A percentile compares a stretch with the other conserved stretches of the same genome.
phyloP scores from a whole-genome alignment of 305 asterid species.

The Fraxinus nigra region DNA sequence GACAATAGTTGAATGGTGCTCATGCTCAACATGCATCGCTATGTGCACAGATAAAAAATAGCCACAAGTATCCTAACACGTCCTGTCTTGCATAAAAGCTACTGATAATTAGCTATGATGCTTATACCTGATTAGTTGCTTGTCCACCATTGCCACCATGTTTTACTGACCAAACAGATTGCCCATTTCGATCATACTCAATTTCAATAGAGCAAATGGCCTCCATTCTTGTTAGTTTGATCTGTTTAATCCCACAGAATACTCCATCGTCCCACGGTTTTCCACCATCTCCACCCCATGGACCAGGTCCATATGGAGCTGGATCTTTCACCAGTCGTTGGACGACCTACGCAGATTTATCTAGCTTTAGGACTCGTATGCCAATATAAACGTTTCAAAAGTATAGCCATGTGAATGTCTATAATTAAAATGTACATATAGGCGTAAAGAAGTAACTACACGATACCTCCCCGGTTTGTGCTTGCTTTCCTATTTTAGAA shows the following conservation, averaged over 20 bases:
- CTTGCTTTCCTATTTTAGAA: slow-evolving; percentile 41
- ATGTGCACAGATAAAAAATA: not conserved
- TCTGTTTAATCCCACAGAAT: slow-evolving; percentile 66
- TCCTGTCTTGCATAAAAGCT: not conserved
- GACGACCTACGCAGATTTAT: slow-evolving; percentile 28
- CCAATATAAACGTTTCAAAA: not conserved
- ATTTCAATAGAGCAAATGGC: slow-evolving; percentile 55
- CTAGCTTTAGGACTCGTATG: not conserved
- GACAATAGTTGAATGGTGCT: not conserved
- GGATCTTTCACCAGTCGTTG: slow-evolving; percentile 59
- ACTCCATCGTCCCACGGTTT: slow-evolving; percentile 91
- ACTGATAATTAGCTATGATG: not conserved
- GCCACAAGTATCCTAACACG: not conserved
- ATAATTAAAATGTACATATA: not conserved
- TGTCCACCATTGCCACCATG: slow-evolving; percentile 28
- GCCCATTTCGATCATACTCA: slow-evolving; percentile 69
- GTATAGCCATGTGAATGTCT: not conserved
- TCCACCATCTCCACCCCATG: slow-evolving; percentile 87
- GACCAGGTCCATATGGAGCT: slow-evolving; percentile 72
- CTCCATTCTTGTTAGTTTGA: slow-evolving; percentile 49
- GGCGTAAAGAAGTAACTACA: not conserved
- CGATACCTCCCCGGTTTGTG: slow-evolving; percentile 52
- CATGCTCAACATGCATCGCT: not conserved
- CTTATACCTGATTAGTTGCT: slow-evolving; percentile 45
- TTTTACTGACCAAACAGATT: slow-evolving; percentile 72